phyloP scores from a whole-genome alignment of 495 filamentous ascomycete species.

The Thermochaetoides thermophila region DNA sequence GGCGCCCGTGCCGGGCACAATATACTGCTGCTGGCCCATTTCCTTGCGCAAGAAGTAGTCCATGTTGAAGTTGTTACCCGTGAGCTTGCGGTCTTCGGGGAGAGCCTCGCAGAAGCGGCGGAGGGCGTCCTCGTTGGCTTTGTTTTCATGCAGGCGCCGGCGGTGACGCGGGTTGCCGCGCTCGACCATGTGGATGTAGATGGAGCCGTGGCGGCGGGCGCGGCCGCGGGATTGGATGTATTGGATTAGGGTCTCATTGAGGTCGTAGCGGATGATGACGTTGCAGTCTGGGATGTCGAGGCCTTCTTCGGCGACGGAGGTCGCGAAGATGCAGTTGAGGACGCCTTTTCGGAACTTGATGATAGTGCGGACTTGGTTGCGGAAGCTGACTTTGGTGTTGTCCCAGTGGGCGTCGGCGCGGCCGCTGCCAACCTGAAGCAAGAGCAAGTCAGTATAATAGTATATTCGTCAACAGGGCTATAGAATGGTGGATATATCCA shows the following conservation, averaged over 20 bases:
- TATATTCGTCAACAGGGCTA: too few relatives aligned
- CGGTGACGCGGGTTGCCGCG: conserved; percentile 44
- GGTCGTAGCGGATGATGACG: conserved; percentile 72
- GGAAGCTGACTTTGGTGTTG: conserved; percentile 43
- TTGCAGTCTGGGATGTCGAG: conserved; percentile 96
- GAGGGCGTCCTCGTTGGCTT: conserved; percentile 40
- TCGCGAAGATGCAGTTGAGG: conserved; percentile 81
- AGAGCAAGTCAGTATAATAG: too few relatives aligned
- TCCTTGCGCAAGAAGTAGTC: conserved; percentile 42
- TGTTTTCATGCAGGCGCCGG: conserved; percentile 40
- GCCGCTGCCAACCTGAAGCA: conserved; percentile 19
- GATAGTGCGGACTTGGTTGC: conserved; percentile 62
- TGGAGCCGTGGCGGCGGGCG: conserved; percentile 60
- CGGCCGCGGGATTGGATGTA: conserved; percentile 93
- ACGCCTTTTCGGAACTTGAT: conserved; percentile 64
- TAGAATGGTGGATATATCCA: too few relatives aligned
- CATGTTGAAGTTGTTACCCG: conserved; percentile 43
- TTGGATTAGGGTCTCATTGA: conserved; percentile 85
- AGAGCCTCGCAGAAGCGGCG: conserved; percentile 59
- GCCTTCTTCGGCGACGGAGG: conserved; percentile 87
- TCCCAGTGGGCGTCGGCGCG: conserved; percentile 5
- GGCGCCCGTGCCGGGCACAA: conserved; percentile 54
- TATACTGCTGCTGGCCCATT: conserved; percentile 40
- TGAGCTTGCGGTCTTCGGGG: conserved; percentile 58
- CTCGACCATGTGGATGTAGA: conserved; percentile 78